Evolutionary conservation across 352 stramenopile genomes (phyloP), one percentile per base, ranked within the genome.

Genomic region (Pythium chondricola): DNA sequence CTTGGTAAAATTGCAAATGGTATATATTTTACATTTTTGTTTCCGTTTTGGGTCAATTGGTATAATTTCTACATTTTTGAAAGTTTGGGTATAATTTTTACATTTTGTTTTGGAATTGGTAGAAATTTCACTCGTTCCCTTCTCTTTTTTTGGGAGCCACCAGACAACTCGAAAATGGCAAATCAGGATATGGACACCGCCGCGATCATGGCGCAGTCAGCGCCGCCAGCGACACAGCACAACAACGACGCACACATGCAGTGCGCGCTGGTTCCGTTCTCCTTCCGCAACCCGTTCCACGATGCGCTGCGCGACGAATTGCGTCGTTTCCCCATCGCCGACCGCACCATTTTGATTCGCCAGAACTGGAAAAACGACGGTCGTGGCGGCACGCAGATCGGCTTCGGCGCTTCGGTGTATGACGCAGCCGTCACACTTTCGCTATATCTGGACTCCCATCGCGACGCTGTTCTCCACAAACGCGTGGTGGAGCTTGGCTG

Each of bases 381-480:
- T n/a, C 65, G 64, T 24, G 82, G 82, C 16, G 82, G 82, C 11
- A 93, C 79, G 1, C 14, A 62, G 6, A 62, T 91, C 31, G 82
- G 82, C 32, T 93, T 91, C 43, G 82, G 82, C 16, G 82, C 79
- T 38, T 88, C 80, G 5, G 80, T 93, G 29, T 93, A 93, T 56
- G 77, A 91, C 25, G 76, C 79, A 6, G 77, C 82, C 8, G 63
- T 93, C 45, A 61, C 73, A n/a, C 61, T 93, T 38, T 83, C 82
- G 21, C 61, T 91, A n/a, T 93, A 85, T 49, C 50, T 93, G 3
- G 75, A 82, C 24, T 51, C 63, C 38, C 67, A 84, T 65, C 63
- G 49, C 20, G 66, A 81, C 20, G 27, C 67, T 17, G 58, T 93
- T 17, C 36, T 58, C 20, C 46, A 52, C n/a, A 84, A 84, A 22